Percentiles rank a stretch among this genome's conserved stretches.
These are phyloP conservation scores for Penicillium lividum DNA, from an alignment of 495 filamentous ascomycete species.

Conservation along the genomic window DNA sequence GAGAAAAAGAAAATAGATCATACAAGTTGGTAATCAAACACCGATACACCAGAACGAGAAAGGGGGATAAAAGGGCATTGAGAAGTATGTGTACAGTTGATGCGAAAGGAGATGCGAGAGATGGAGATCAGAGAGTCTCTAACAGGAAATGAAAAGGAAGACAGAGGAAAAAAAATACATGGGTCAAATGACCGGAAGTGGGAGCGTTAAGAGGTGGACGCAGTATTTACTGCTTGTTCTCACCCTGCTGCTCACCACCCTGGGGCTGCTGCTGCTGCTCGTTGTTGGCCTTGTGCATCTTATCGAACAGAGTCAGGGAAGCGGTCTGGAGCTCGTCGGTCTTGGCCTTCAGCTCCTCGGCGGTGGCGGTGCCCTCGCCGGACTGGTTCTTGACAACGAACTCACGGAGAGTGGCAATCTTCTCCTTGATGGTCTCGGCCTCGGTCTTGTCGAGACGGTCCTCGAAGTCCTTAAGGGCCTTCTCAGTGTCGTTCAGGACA, in stretches of 20 bases:
- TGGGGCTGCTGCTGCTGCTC: slow-evolving; percentile 65
- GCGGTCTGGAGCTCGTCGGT: slow-evolving; percentile 95
- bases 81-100: slow-evolving; percentile 48
- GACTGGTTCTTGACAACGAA: slow-evolving; percentile 92
- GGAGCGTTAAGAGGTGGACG: slow-evolving; percentile 3
- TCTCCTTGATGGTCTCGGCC: slow-evolving; percentile 87
- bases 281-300: slow-evolving; percentile 95
- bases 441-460: slow-evolving; percentile 96
- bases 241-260: slow-evolving; percentile 61
- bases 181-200: slow-evolving; percentile 4
- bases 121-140: slow-evolving; percentile 30
- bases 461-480: slow-evolving; percentile 93
- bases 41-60: slow-evolving; percentile 43
- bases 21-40: slow-evolving; percentile 37
- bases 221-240: slow-evolving; percentile 76
- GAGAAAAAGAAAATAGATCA: slow-evolving; percentile 29
- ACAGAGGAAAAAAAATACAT: slow-evolving; percentile 26
- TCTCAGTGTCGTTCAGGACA: slow-evolving; percentile 96
- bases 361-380: slow-evolving; percentile 81
- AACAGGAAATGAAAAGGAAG: slow-evolving; percentile 23
- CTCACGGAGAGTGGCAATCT: slow-evolving; percentile 87
- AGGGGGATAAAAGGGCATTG: slow-evolving; percentile 25
- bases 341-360: slow-evolving; percentile 95
- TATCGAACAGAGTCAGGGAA: slow-evolving; percentile 95
- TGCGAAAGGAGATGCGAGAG: slow-evolving; percentile 32